Percentiles rank a stretch among this genome's conserved stretches.
Evolutionary conservation across 2,329 filamentous ascomycete species (phyloP).

Genomic region (Dactylellina parvicollis): DNA sequence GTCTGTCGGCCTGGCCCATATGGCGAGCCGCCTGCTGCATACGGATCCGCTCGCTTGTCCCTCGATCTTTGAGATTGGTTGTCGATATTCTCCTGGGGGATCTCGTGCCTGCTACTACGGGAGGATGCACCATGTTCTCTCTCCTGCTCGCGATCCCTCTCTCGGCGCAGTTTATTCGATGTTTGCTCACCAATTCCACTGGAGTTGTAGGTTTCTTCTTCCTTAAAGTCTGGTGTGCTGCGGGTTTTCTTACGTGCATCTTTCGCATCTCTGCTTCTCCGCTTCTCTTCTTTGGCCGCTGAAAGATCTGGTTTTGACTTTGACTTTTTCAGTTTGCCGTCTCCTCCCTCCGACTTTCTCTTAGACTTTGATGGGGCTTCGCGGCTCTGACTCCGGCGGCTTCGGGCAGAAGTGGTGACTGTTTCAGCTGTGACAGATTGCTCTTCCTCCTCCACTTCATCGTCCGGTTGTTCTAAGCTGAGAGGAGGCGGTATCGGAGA

Average conservation of each 20-base stretch:
- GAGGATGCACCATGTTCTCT: slow-evolving; percentile 39
- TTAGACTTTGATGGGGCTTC: slow-evolving; percentile 39
- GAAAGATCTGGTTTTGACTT: slow-evolving; percentile 44
- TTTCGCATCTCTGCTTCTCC: slow-evolving; percentile 29
- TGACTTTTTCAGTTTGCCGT: slow-evolving; percentile 39
- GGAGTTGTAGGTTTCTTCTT: slow-evolving; percentile 42
- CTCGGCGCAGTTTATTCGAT: slow-evolving; percentile 27
- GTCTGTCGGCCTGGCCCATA: slow-evolving; percentile 49
- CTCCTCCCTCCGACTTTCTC: slow-evolving; percentile 41
- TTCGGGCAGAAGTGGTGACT: slow-evolving; percentile 37
- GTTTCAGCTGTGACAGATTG: slow-evolving; percentile 46
- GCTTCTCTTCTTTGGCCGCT: slow-evolving; percentile 35
- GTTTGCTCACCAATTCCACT: slow-evolving; percentile 26
- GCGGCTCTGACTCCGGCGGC: slow-evolving; percentile 40
- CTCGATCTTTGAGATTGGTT: slow-evolving; percentile 8
- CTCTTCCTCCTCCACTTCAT: slow-evolving; percentile 31
- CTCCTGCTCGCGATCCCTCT: slow-evolving; percentile 18
- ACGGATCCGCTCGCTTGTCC: slow-evolving; percentile 29
- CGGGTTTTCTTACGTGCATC: slow-evolving; percentile 45
- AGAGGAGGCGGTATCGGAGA: slow-evolving; percentile 92
- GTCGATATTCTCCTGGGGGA: slow-evolving; percentile 13
- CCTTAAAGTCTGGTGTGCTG: slow-evolving; percentile 46
- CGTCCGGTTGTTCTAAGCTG: slow-evolving; percentile 24
- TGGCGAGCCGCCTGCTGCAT: slow-evolving; percentile 24
- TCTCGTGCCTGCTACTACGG: slow-evolving; percentile 35